phyloP scores from a whole-genome alignment of 176 grass and related monocot genomes.

The Poa annua region DNA sequence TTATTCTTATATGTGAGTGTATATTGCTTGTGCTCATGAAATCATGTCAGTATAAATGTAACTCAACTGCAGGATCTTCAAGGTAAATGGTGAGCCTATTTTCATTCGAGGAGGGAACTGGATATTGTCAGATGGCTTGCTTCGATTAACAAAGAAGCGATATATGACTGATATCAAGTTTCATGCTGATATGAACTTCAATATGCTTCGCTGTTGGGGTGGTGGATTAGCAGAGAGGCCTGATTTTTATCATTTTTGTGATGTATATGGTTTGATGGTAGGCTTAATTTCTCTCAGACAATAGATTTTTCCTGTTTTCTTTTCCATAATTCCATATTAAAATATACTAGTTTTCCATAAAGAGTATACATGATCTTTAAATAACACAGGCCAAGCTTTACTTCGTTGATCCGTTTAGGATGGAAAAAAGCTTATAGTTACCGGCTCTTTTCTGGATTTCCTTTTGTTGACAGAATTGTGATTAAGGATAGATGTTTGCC shows the following conservation, averaged over 20 bases:
- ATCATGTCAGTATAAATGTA: constrained; percentile 28
- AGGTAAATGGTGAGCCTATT: constrained; percentile 86
- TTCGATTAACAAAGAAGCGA: constrained; percentile 80
- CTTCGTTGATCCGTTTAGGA: neutral
- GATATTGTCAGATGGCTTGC: constrained; percentile 95
- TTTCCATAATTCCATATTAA: constrained; percentile 23
- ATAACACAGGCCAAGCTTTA: neutral
- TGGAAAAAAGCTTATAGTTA: constrained; percentile 23
- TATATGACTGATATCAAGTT: constrained; percentile 97
- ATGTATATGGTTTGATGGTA: constrained; percentile 94
- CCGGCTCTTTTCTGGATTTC: constrained; percentile 26
- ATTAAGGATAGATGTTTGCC: neutral
- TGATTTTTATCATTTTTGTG: constrained; percentile 90
- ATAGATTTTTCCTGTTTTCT: neutral
- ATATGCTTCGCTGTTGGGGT: constrained; percentile 98
- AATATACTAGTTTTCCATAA: neutral
- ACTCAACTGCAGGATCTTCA: constrained; percentile 75
- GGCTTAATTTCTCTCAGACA: constrained; percentile 34
- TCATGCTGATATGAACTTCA: constrained; percentile 96
- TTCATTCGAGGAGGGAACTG: constrained; percentile 98
- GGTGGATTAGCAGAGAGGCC: constrained; percentile 89
- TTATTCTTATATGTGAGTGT: neutral
- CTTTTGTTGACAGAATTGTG: constrained; percentile 11
- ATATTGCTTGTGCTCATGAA: constrained; percentile 23
- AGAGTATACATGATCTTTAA: neutral